Evolutionary conservation across 1,284 basidiomycete species (phyloP).

Genomic region (Ceratobasidium sp.): DNA sequence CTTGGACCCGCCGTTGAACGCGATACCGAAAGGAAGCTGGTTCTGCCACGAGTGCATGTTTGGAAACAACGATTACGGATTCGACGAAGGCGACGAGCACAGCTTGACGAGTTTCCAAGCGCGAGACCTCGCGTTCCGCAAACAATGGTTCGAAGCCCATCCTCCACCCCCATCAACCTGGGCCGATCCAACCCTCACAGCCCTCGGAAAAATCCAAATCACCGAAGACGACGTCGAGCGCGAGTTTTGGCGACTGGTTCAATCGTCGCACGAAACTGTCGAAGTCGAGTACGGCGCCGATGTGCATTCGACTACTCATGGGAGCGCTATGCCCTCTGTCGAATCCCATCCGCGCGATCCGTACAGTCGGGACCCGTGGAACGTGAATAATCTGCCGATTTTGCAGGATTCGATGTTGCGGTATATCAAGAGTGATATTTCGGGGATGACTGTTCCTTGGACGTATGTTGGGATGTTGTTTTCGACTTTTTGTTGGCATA

Average conservation of each 20-base stretch:
- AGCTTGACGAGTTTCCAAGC: slow-evolving; percentile 92
- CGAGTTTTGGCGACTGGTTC: slow-evolving; percentile 98
- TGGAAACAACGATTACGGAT: slow-evolving; percentile 97
- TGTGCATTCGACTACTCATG: slow-evolving; percentile 97
- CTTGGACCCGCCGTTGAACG: slow-evolving; percentile 88
- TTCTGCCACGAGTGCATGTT: slow-evolving; percentile 95
- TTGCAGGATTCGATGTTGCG: slow-evolving; percentile 87
- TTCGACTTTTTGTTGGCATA: slow-evolving; percentile 99
- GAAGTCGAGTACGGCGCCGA: slow-evolving; percentile 99
- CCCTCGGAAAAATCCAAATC: slow-evolving; percentile 76
- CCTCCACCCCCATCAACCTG: slow-evolving; percentile 63
- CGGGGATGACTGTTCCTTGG: slow-evolving; percentile 99
- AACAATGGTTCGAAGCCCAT: slow-evolving; percentile 89
- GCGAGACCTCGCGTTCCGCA: slow-evolving; percentile 89
- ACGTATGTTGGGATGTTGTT: slow-evolving; percentile 99
- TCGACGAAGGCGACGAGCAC: slow-evolving; percentile 98
- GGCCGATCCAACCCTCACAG: slow-evolving; percentile 68
- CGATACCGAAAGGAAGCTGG: slow-evolving; percentile 95
- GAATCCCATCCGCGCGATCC: slow-evolving; percentile 91
- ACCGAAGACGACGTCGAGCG: slow-evolving; percentile 93
- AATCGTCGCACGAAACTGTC: slow-evolving; percentile 90
- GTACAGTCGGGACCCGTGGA: slow-evolving; percentile 96
- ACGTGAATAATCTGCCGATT: slow-evolving; percentile 97
- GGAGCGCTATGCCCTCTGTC: slow-evolving; percentile 95
- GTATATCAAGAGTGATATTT: slow-evolving; percentile 99